phyloP scores from a whole-genome alignment of 2,329 filamentous ascomycete genomes.

The Fusarium floridanum region DNA sequence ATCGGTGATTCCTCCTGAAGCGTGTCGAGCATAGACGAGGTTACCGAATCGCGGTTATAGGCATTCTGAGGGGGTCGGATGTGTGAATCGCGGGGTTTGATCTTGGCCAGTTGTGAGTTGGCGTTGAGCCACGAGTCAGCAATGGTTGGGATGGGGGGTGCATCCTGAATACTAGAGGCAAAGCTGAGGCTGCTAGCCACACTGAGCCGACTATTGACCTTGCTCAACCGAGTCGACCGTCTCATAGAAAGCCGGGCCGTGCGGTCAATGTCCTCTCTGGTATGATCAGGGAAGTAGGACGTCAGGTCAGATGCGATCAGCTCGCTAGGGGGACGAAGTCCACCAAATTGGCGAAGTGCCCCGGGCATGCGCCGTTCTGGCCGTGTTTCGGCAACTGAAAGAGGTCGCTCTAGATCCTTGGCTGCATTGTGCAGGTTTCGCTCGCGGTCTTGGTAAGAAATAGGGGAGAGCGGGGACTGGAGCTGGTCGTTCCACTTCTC shows the following conservation, averaged over 20 bases:
- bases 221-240: conserved; percentile 89
- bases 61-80: conserved; percentile 53
- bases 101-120: conserved; percentile 54
- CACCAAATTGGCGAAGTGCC: conserved; percentile 84
- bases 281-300: conserved; percentile 96
- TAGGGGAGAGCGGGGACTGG: conserved; percentile 88
- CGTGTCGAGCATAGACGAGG: conserved; percentile 89
- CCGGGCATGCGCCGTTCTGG: conserved; percentile 62
- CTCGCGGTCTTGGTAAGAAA: conserved; percentile 78
- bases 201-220: conserved; percentile 91
- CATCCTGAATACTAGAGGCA: conserved; percentile 91
- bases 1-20: conserved; percentile 90
- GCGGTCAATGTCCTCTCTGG: conserved; percentile 93
- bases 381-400: conserved; percentile 60
- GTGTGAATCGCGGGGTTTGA: conserved; percentile 62
- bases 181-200: conserved; percentile 95
- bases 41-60: conserved; percentile 85
- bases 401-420: conserved; percentile 69
- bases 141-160: conserved; percentile 94
- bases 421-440: conserved; percentile 73
- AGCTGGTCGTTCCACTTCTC: conserved; percentile 85
- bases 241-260: conserved; percentile 94
- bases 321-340: conserved; percentile 93
- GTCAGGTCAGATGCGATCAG: conserved; percentile 96
- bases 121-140: conserved; percentile 88